Base-by-base conservation (phyloP, 345 rosid genomes). In the Boechera retrofracta region DNA sequence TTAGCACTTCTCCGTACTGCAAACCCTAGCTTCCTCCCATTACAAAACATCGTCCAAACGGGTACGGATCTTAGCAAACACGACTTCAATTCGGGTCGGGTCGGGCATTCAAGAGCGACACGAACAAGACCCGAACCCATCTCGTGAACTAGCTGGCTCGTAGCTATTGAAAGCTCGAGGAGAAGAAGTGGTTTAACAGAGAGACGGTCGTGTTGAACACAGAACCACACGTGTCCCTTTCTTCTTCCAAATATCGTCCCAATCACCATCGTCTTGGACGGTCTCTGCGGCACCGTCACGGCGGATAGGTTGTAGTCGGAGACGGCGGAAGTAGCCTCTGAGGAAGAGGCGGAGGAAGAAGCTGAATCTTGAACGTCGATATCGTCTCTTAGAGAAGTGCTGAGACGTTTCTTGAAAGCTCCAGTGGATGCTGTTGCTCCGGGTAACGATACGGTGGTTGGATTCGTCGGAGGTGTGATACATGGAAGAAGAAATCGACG, bases 191-290 rank as follows among this genome's bases (percentile, higher is more conserved):
- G 94, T 67, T 81, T 88, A 0, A 82, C 60, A 33, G 94, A 85
- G 84, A 88, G 92, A 79, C 90, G 96, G 78, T 89, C 83, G 69
- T 85, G 87, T 57, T 94, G 97, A 80, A 94, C 64, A 63, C 96
- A 89, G 88, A 94, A 85, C 92, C 96, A 91, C 41, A 90, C 96
- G 80, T 89, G 96, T 65, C 97, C 94, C 18, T 89, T 87, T 51
- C 93, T 91, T 45, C 76, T 80, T 8, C 96, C 97, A 77, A 89
- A 94, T 18, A 94, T 82, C 18, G 97, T 94, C 4, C 97, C 97
- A 54, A 86, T 87, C 35, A 85, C 96, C 93, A 91, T 89, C 16
- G 97, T 84, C 84, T 83, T 90, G 32, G 96, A 91, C 5, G 85
- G 93, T 41, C 94, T 88, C 28, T 56, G 82, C 32, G 82, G 79